These are phyloP conservation scores for Pseudopediastrum boryanum DNA, from an alignment of 139 green algal genomes.

Conservation along the genomic window DNA sequence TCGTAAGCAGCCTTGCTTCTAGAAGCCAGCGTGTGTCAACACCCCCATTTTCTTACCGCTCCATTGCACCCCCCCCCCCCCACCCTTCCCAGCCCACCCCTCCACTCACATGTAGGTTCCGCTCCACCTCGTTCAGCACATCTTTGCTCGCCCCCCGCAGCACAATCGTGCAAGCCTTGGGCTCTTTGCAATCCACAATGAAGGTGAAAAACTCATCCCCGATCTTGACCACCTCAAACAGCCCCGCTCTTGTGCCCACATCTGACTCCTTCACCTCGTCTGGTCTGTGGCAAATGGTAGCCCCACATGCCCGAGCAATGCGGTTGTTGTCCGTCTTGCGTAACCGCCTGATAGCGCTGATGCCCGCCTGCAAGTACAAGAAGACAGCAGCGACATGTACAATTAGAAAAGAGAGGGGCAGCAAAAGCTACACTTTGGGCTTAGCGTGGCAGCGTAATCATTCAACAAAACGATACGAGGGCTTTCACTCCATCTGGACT, in stretches of 20 bases:
- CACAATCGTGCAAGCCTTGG: constrained; percentile 96
- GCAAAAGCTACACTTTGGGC: no score
- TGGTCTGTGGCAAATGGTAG: constrained; percentile 93
- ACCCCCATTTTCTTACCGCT: not conserved
- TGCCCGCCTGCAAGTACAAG: constrained; percentile 80
- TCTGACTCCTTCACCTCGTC: constrained; percentile 73
- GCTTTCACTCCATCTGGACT: constrained; percentile 50
- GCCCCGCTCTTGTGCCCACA: constrained; percentile 89
- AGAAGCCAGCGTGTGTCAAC: not conserved
- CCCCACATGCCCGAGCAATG: constrained; percentile 90
- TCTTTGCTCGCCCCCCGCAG: constrained; percentile 90
- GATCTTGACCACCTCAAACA: constrained; percentile 98
- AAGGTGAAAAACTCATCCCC: constrained; percentile 99
- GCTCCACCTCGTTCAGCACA: constrained; percentile 95
- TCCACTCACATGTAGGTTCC: constrained; percentile 69
- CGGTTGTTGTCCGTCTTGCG: constrained; percentile 99
- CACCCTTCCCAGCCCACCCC: constrained; percentile 37
- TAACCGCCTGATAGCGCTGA: constrained; percentile 94
- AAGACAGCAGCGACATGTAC: no score
- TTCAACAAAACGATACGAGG: no score
- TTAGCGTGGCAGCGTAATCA: no score
- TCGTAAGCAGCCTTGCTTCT: not conserved
- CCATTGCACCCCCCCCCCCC: constrained; percentile 95
- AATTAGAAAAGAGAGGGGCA: no score
- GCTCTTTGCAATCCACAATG: constrained; percentile 96